These are phyloP conservation scores for Lentinula novae-zelandiae DNA, from an alignment of 1,284 basidiomycete species.

Conservation along the genomic window DNA sequence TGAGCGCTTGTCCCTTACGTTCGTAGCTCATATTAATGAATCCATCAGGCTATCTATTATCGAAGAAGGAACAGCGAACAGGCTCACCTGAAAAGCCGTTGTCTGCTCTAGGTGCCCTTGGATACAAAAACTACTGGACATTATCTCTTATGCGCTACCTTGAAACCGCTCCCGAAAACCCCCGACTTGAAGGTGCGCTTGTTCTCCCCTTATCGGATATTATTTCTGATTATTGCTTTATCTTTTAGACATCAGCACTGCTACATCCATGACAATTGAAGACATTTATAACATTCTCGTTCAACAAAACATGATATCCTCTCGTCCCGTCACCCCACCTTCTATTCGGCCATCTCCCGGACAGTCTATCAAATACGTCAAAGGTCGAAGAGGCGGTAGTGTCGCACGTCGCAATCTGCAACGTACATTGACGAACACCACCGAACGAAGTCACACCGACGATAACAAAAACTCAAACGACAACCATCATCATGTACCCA, in stretches of 20 bases:
- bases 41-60: conserved; percentile 86
- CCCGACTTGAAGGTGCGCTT: conserved; percentile 68
- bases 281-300: conserved; percentile 82
- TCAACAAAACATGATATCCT: conserved; percentile 76
- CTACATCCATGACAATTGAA: conserved; percentile 89
- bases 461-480: conserved; percentile 23
- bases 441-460: not conserved
- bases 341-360: conserved; percentile 64
- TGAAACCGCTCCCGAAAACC: conserved; percentile 51
- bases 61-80: conserved; percentile 86
- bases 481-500: conserved; percentile 38
- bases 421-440: conserved; percentile 43
- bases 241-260: conserved; percentile 73
- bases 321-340: conserved; percentile 46
- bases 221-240: conserved; percentile 13
- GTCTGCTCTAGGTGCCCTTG: conserved; percentile 84
- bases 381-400: conserved; percentile 58
- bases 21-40: not conserved
- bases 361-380: conserved; percentile 69
- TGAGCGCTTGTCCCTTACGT: conserved; percentile 42
- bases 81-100: conserved; percentile 94
- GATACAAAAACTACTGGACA: conserved; percentile 96
- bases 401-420: conserved; percentile 59
- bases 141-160: conserved; percentile 86
- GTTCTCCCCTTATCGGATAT: conserved; percentile 19